Evolutionary conservation across 768 basidiomycete species (phyloP).

Genomic region (Boletus subcaerulescens): DNA sequence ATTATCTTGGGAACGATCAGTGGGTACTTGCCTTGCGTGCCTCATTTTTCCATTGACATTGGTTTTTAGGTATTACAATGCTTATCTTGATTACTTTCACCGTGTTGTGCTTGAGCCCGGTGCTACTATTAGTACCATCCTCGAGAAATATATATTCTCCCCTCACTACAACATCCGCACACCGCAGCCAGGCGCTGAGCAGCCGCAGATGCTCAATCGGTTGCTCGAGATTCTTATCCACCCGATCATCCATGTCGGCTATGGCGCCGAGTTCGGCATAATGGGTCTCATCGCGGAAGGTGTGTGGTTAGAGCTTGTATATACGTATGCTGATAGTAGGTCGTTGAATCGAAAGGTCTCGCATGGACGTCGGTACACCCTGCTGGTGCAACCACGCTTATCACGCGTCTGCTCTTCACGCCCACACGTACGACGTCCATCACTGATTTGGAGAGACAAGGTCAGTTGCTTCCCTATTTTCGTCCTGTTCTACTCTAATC

Average conservation of each 20-base stretch:
- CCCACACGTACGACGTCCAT: conserved; percentile 19
- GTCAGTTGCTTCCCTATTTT: neutral
- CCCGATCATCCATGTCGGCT: conserved; percentile 61
- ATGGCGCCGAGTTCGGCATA: conserved; percentile 62
- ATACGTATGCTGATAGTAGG: neutral
- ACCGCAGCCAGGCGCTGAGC: conserved; percentile 26
- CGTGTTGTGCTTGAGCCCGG: conserved; percentile 28
- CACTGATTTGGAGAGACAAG: conserved; percentile 21
- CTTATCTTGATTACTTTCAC: conserved; percentile 33
- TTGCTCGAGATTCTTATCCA: conserved; percentile 61
- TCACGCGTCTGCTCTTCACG: conserved; percentile 33
- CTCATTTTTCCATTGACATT: neutral
- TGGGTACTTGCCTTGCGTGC: conserved; percentile 2
- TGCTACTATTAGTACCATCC: conserved; percentile 30
- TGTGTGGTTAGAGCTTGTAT: conserved; percentile 12
- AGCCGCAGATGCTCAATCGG: conserved; percentile 58
- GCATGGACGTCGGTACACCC: conserved; percentile 55
- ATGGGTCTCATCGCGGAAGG: conserved; percentile 66
- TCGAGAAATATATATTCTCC: conserved; percentile 68
- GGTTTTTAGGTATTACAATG: conserved; percentile 29
- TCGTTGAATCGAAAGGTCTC: conserved; percentile 43
- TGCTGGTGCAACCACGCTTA: conserved; percentile 33
- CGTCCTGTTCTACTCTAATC: neutral
- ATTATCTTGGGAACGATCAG: conserved; percentile 33
- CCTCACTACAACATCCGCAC: conserved; percentile 43